Evolutionary conservation across 2,329 filamentous ascomycete genomes (phyloP), one percentile per base, ranked within the genome.

Genomic region (Colletotrichum incanum): DNA sequence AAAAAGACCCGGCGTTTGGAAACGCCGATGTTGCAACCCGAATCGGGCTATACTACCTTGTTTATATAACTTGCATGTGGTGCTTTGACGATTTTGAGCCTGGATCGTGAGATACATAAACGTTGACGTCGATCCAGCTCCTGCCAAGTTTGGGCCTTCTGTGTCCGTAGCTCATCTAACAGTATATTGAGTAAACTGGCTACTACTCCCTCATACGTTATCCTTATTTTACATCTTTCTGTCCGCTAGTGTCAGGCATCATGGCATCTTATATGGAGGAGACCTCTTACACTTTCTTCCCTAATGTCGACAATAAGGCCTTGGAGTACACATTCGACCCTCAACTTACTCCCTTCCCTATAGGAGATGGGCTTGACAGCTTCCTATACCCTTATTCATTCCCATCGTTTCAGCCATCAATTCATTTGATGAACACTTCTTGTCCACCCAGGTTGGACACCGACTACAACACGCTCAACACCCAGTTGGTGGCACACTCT

Each of bases 101-200:
- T 37, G 34, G 41, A 67, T 71, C 64, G n/a, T 62, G 39, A 61
- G 23, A 67, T 71, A 71, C 64, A 71, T 71, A 71, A 71, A 71
- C 68, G 26, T 60, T 49, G 37, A 18, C 56, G 68, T 56, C 55
- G 56, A 71, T 71, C 68, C 68, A 28, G 64, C 55, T 50, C 39
- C 37, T n/a, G 63, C 49, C 23, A 62, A 67, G 49, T 31, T 71
- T 11, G 18, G 7, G 50, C 37, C 8, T 31, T 37, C 20, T 41
- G 14, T 50, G 6, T n/a, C 31, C 26, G 14, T 34, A 62, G 28
- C 68, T 49, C 41, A 61, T 47, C 56, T 34, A 41, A 58, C 49
- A n/a, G 5, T 39, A 50, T 14, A 14, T 61, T 3, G 26, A 60
- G 11, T 34, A 52, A 37, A 47, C 16, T 39, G 11, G 12, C 26